Percentiles rank a stretch among this genome's conserved stretches.
These are phyloP conservation scores for Bacterosira constricta DNA, from an alignment of 108 stramenopile species.

Conservation along the genomic window DNA sequence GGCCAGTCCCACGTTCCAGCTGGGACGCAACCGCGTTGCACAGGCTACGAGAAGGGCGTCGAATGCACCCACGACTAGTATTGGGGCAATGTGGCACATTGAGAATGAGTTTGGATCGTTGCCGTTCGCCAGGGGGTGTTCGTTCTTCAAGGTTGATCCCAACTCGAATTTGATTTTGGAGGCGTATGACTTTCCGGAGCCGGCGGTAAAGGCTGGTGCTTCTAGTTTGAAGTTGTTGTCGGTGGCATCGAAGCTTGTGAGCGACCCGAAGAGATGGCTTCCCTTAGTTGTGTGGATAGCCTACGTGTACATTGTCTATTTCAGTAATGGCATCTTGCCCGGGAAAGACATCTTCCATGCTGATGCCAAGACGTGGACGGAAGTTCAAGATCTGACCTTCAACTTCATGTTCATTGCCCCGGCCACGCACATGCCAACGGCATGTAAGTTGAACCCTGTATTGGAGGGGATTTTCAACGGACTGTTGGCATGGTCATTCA, in stretches of 20 bases:
- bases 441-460: constrained; percentile 79
- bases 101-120: constrained; percentile 57
- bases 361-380: constrained; percentile 83
- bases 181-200: constrained; percentile 69
- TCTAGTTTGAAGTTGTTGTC: constrained; percentile 43
- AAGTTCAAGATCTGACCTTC: constrained; percentile 78
- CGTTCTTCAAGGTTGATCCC: constrained; percentile 57
- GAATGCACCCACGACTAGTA: constrained; percentile 9
- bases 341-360: constrained; percentile 70
- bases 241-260: constrained; percentile 52
- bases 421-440: constrained; percentile 67
- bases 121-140: constrained; percentile 59
- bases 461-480: constrained; percentile 90
- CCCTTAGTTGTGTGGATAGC: constrained; percentile 63
- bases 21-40: constrained; percentile 1
- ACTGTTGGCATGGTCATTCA: constrained; percentile 85
- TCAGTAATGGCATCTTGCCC: constrained; percentile 76
- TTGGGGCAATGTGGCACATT: constrained; percentile 62
- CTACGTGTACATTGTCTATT: constrained; percentile 83
- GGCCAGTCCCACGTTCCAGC: background rate
- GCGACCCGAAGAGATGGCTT: constrained; percentile 69
- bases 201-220: constrained; percentile 53
- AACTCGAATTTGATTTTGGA: constrained; percentile 38
- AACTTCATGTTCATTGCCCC: constrained; percentile 89
- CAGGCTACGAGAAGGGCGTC: background rate